phyloP scores from a whole-genome alignment of 164 flowering plant genomes.

The Umbellularia californica region DNA sequence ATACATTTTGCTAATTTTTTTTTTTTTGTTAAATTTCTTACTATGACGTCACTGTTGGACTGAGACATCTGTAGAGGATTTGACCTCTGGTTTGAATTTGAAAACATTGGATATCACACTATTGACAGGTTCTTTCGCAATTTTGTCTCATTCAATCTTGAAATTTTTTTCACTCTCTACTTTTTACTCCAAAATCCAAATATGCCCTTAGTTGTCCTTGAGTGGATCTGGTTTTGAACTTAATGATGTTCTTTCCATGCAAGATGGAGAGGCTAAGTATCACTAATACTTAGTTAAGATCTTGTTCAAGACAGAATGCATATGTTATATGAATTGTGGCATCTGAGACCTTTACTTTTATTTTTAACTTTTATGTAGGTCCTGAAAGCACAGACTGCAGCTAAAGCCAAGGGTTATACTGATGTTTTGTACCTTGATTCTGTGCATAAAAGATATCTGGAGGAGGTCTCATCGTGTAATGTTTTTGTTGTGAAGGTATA shows the following conservation, averaged over 20 bases:
- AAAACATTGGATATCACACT: no score
- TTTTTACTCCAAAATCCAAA: no score
- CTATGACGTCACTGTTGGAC: no score
- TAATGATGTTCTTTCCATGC: background rate
- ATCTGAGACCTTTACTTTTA: background rate
- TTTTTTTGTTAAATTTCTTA: no score
- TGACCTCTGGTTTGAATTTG: no score
- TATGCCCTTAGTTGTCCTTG: background rate
- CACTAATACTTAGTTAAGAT: no score
- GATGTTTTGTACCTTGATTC: constrained; percentile 73
- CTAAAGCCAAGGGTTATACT: constrained; percentile 59
- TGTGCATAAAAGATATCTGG: constrained; percentile 44
- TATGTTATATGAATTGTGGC: background rate
- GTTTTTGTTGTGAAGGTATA: constrained; percentile 66
- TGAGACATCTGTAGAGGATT: no score
- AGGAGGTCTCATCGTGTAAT: constrained; percentile 75
- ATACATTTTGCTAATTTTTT: no score
- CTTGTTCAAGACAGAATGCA: background rate
- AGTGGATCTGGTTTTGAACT: background rate
- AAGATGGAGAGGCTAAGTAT: background rate
- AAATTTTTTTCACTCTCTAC: background rate
- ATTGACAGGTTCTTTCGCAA: no score
- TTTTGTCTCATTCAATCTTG: no score
- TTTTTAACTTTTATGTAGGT: constrained; percentile 29
- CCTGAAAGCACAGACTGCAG: constrained; percentile 41